These are phyloP conservation scores for Cladophialophora chaetospira DNA, from an alignment of 2,329 filamentous ascomycete species.

Conservation along the genomic window DNA sequence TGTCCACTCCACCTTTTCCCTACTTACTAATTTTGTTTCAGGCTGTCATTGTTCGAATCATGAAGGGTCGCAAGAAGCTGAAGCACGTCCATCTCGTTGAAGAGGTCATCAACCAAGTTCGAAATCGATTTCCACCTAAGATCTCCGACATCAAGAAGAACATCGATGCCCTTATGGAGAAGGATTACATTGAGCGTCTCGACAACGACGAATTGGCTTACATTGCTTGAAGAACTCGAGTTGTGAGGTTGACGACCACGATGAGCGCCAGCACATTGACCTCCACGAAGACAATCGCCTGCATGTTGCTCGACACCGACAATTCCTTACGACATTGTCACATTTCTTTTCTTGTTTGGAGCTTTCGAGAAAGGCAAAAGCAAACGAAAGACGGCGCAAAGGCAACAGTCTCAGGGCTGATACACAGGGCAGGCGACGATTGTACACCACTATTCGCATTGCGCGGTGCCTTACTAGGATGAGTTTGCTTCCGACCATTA, in stretches of 20 bases:
- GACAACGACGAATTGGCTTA: slow-evolving; percentile 95
- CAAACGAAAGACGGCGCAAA: background rate
- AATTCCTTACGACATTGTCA: background rate
- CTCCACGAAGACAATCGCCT: background rate
- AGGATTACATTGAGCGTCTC: slow-evolving; percentile 95
- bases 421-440: background rate
- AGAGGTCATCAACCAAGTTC: slow-evolving; percentile 95
- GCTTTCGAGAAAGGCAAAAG: background rate
- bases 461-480: slow-evolving; percentile 2
- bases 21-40: slow-evolving; percentile 45
- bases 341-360: background rate
- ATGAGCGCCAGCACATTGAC: background rate
- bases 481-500: background rate
- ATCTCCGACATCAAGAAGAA: slow-evolving; percentile 98
- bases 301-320: background rate
- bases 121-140: slow-evolving; percentile 88
- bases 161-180: slow-evolving; percentile 97
- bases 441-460: slow-evolving; percentile 1
- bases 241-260: background rate
- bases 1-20: slow-evolving; percentile 28
- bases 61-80: slow-evolving; percentile 99
- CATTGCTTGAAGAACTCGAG: slow-evolving; percentile 66
- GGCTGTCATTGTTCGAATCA: slow-evolving; percentile 98
- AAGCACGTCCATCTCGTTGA: slow-evolving; percentile 93
- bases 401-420: no score